phyloP scores from a whole-genome alignment of 768 basidiomycete genomes.

The Harrya chromipes region DNA sequence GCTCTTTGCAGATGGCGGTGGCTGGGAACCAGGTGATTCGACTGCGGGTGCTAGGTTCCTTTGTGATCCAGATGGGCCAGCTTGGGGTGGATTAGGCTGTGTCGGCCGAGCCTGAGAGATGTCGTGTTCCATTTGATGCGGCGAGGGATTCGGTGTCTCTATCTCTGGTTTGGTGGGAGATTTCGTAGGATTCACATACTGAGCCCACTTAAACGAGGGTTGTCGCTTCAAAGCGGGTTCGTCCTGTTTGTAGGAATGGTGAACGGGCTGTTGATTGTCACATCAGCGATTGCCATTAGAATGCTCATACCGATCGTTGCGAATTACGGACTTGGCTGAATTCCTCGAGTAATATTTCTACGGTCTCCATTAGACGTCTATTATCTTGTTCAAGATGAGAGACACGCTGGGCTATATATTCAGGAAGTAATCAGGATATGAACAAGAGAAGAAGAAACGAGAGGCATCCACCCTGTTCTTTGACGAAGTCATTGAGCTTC shows the following conservation, averaged over 20 bases:
- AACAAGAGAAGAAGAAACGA: neutral
- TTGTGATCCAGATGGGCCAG: slow-evolving; percentile 32
- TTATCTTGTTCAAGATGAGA: slow-evolving; percentile 76
- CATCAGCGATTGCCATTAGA: neutral
- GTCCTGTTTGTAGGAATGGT: slow-evolving; percentile 25
- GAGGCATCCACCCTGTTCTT: slow-evolving; percentile 63
- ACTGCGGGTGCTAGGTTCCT: slow-evolving; percentile 23
- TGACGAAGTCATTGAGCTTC: slow-evolving; percentile 60
- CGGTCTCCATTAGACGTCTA: slow-evolving; percentile 55
- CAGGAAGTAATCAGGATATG: slow-evolving; percentile 2
- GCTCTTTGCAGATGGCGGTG: slow-evolving; percentile 27
- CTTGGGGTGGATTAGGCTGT: slow-evolving; percentile 14
- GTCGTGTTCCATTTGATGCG: slow-evolving; percentile 77
- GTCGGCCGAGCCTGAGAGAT: slow-evolving; percentile 34
- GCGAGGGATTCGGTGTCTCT: slow-evolving; percentile 79
- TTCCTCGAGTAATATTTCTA: slow-evolving; percentile 69
- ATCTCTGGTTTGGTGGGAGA: slow-evolving; percentile 77
- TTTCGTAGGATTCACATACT: slow-evolving; percentile 69
- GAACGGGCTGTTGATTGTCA: slow-evolving; percentile 4
- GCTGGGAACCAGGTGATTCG: slow-evolving; percentile 30
- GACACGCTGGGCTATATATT: slow-evolving; percentile 63
- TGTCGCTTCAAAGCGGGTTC: slow-evolving; percentile 59
- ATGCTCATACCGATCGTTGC: slow-evolving; percentile 16
- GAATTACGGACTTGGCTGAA: slow-evolving; percentile 44
- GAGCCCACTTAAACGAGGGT: slow-evolving; percentile 87